Evolutionary conservation across 345 rosid genomes (phyloP).

Genomic region (Acer negundo): DNA sequence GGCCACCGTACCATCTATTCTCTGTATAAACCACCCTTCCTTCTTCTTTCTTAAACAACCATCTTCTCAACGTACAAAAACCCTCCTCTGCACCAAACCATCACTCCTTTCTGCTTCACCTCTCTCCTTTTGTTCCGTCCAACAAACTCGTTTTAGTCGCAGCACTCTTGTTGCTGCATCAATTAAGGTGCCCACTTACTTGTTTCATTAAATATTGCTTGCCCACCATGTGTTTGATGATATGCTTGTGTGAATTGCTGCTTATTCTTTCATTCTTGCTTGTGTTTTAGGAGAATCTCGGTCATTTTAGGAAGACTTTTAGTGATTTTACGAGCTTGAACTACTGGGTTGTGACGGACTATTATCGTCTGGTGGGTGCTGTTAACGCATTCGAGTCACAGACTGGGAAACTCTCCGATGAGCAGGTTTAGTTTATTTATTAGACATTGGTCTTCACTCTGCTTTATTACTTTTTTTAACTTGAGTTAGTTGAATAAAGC

Average conservation of each 20-base stretch:
- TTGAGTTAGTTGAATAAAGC: slow-evolving; percentile 8
- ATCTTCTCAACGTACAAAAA: slow-evolving; percentile 20
- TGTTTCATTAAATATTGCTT: not conserved
- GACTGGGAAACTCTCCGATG: slow-evolving; percentile 64
- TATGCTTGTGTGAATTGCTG: slow-evolving; percentile 29
- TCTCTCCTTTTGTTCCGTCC: slow-evolving; percentile 20
- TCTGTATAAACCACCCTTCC: slow-evolving; percentile 26
- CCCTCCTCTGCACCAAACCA: slow-evolving; percentile 26
- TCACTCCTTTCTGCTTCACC: slow-evolving; percentile 21
- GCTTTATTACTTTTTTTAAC: not conserved
- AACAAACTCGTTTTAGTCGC: slow-evolving; percentile 18
- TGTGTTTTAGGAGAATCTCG: slow-evolving; percentile 45
- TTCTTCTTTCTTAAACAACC: slow-evolving; percentile 33
- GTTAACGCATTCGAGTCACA: slow-evolving; percentile 66
- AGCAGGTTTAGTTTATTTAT: slow-evolving; percentile 53
- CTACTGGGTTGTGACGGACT: slow-evolving; percentile 88
- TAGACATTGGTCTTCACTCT: slow-evolving; percentile 20
- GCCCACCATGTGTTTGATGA: slow-evolving; percentile 57
- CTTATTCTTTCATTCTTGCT: not conserved
- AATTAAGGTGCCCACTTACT: slow-evolving; percentile 33
- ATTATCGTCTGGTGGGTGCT: slow-evolving; percentile 70
- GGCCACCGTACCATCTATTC: slow-evolving; percentile 35
- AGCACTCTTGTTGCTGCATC: slow-evolving; percentile 36
- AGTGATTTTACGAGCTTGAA: slow-evolving; percentile 67
- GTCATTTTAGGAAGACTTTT: slow-evolving; percentile 45